phyloP scores from a whole-genome alignment of 2,329 filamentous ascomycete species.

The Trichoderma oligosporum region DNA sequence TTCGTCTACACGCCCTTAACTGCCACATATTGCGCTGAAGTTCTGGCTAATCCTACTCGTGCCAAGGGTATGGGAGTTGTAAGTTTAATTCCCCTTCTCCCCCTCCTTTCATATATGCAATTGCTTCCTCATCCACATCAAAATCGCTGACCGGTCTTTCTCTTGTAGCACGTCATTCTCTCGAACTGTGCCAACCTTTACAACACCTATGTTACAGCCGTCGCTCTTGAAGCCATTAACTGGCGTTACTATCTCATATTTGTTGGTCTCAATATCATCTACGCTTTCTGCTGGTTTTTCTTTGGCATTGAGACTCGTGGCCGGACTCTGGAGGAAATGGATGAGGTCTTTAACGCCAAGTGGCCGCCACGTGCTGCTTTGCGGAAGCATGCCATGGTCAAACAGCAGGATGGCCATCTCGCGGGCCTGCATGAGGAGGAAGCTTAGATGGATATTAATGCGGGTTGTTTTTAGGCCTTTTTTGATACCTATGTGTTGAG shows the following conservation, averaged over 20 bases:
- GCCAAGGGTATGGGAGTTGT: conserved; percentile 37
- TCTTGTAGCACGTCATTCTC: conserved; percentile 26
- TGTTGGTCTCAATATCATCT: conserved; percentile 32
- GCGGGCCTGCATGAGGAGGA: conserved; percentile 16
- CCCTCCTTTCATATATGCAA: not conserved
- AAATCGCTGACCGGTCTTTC: not conserved
- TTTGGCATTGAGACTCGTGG: conserved; percentile 32
- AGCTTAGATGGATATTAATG: not conserved
- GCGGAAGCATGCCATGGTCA: conserved; percentile 31
- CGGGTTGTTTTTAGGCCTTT: not conserved
- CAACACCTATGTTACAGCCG: conserved; percentile 32
- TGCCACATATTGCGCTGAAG: conserved; percentile 36
- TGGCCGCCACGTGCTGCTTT: conserved; percentile 38
- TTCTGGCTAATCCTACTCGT: conserved; percentile 31
- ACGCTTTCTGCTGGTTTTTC: conserved; percentile 28
- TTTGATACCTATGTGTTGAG: not conserved
- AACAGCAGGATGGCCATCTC: conserved; percentile 24
- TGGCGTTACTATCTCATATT: conserved; percentile 34
- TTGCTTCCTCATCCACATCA: no score
- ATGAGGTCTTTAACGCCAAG: conserved; percentile 39
- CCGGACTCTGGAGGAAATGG: conserved; percentile 43
- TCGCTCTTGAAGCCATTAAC: conserved; percentile 31
- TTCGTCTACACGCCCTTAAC: conserved; percentile 49
- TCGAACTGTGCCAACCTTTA: conserved; percentile 33
- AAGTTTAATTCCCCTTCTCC: conserved; percentile 8